Evolutionary conservation across 2,329 filamentous ascomycete genomes (phyloP).

Genomic region (Penicillium capsulatum): DNA sequence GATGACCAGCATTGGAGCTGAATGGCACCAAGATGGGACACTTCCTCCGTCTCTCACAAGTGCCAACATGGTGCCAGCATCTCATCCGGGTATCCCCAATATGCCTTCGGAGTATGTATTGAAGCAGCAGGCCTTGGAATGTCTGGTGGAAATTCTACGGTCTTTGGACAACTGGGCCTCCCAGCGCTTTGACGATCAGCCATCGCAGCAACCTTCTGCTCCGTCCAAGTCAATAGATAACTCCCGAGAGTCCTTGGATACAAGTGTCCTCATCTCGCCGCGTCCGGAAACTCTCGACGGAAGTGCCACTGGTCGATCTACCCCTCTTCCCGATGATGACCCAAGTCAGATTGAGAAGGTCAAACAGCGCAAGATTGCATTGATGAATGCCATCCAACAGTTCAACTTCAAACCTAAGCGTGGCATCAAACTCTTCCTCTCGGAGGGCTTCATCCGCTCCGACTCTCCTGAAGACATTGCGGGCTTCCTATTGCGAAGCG

Average conservation of each 20-base stretch:
- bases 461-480: conserved; percentile 78
- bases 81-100: conserved; percentile 51
- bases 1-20: conserved; percentile 55
- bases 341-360: conserved; percentile 90
- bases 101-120: conserved; percentile 86
- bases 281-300: conserved; percentile 51
- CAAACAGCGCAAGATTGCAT: conserved; percentile 87
- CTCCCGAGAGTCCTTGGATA: conserved; percentile 73
- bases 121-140: conserved; percentile 84
- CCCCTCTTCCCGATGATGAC: conserved; percentile 76
- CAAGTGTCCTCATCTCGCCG: conserved; percentile 52
- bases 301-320: conserved; percentile 53
- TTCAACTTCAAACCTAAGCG: conserved; percentile 99
- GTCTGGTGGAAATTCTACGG: conserved; percentile 78
- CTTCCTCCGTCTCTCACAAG: conserved; percentile 83
- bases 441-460: conserved; percentile 81
- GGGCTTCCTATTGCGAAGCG: conserved; percentile 72
- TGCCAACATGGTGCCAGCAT: conserved; percentile 60
- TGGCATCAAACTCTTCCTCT: conserved; percentile 77
- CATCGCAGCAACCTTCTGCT: conserved; percentile 46
- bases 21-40: conserved; percentile 84
- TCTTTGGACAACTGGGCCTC: conserved; percentile 92
- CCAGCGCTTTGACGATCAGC: conserved; percentile 56
- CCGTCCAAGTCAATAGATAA: conserved; percentile 54
- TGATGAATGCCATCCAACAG: conserved; percentile 80